Conservation (phyloP, 2,329 filamentous ascomycete species). For the Albifimbria verrucaria region DNA sequence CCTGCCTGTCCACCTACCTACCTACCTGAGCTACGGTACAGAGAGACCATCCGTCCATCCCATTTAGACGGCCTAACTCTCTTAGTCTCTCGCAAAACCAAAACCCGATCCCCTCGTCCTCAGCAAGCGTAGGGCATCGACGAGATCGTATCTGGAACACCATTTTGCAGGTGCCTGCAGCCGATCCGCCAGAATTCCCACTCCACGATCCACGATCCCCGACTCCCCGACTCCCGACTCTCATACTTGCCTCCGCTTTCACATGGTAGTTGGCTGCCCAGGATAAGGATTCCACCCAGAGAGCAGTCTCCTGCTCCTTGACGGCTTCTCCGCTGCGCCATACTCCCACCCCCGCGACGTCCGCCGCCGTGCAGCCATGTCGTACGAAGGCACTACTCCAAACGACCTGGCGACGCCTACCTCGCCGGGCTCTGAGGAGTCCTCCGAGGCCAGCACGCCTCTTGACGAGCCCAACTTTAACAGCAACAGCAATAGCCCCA, state of each 20-base stretch:
- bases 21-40: no score
- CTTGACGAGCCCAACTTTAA: slow-evolving; percentile 37
- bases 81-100: neutral
- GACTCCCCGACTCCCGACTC: neutral
- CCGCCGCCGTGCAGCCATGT: slow-evolving; percentile 42
- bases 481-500: slow-evolving; percentile 18
- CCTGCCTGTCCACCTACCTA: neutral
- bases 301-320: neutral
- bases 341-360: no score
- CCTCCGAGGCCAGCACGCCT: slow-evolving; percentile 47
- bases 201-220: no score
- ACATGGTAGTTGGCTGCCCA: neutral
- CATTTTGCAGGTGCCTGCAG: neutral
- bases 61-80: neutral
- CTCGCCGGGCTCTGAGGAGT: slow-evolving; percentile 42
- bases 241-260: neutral
- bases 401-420: slow-evolving; percentile 32
- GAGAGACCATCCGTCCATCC: no score
- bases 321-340: neutral
- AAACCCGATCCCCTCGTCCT: neutral
- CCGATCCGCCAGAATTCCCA: no score
- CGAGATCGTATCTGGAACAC: neutral
- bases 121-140: neutral
- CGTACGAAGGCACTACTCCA: slow-evolving; percentile 39
- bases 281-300: neutral